Base-by-base conservation (phyloP, 805 yeast species). In the Teunomyces stri region DNA sequence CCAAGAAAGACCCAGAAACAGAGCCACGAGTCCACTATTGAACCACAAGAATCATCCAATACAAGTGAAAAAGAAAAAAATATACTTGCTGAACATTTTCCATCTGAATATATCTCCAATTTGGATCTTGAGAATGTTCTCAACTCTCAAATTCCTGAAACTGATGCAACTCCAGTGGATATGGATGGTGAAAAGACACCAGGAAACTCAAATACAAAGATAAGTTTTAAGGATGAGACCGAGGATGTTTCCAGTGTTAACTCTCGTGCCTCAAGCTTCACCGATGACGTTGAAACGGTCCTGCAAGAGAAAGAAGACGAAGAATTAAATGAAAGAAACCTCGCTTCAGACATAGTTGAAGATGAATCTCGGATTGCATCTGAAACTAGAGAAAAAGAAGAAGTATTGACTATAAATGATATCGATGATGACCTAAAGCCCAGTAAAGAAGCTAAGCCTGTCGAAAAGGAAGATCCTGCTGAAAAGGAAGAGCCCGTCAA, bases 111-210 rank as follows among this genome's bases (percentile, higher is more conserved):
- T 7, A 37, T 5, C 18, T 6, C n/a, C 13, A 22, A n/a, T 12
- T 6, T 6, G 28, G 15, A 7, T 11, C 5, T 16, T 4, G 40
- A 37, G 13, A 27, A 22, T 6, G 22, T 15, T n/a, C 40, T 37
- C 29, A 21, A 37, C n/a, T 37, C 29, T 21, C 40, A 37, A 22
- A 20, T 37, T 9, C 7, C 25, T n/a, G 29, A 37, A 5, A 22
- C 28, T 12, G 40, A 22, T 21, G 13, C 28, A 5, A 22, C 7
- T n/a, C 40, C 13, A 12, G 18, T 10, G 16, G 25, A 21, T 37
- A 20, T 22, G 11, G 70, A 65, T 48, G 70, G 69, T 1, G 70
- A 66, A 20, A 61, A 56, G 37, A 66, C 70, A 2, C 70, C 72
- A 2, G 68, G 65, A 2, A 66, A 61, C 33, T 53, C 66, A 1